Evolutionary conservation across 495 filamentous ascomycete species (phyloP).

Genomic region (Peziza echinospora): DNA sequence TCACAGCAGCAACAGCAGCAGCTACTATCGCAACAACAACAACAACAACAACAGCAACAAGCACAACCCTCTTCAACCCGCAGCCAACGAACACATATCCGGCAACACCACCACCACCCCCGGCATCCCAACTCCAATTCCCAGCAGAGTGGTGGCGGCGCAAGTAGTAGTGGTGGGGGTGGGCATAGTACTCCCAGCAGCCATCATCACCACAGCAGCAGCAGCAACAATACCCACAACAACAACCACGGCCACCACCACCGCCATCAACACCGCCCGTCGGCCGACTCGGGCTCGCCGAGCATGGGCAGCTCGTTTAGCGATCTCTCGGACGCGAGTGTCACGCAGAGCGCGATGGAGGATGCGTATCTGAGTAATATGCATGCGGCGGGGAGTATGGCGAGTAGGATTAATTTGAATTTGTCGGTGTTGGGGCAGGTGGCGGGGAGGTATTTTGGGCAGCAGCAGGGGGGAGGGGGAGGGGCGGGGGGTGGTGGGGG

Average conservation of each 20-base stretch:
- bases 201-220: too few relatives aligned
- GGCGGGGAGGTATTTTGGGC: background rate
- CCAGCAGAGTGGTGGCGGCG: conserved; percentile 28
- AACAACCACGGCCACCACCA: conserved; percentile 3
- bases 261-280: conserved; percentile 4
- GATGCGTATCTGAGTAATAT: conserved; percentile 85
- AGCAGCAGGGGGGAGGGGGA: too few relatives aligned
- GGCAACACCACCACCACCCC: too few relatives aligned
- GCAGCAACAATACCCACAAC: too few relatives aligned
- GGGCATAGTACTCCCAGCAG: too few relatives aligned
- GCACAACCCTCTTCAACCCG: too few relatives aligned
- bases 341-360: conserved; percentile 83
- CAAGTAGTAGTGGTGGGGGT: conserved; percentile 49
- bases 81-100: too few relatives aligned
- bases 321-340: conserved; percentile 85
- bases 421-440: background rate
- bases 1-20: too few relatives aligned
- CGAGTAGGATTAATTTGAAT: conserved; percentile 76
- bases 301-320: conserved; percentile 98
- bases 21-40: too few relatives aligned
- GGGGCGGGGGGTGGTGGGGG: too few relatives aligned
- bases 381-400: conserved; percentile 50
- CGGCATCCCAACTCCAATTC: too few relatives aligned
- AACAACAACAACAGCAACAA: too few relatives aligned
- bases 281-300: conserved; percentile 33